phyloP scores from a whole-genome alignment of 2,329 filamentous ascomycete species.

The Phyllachora maydis region DNA sequence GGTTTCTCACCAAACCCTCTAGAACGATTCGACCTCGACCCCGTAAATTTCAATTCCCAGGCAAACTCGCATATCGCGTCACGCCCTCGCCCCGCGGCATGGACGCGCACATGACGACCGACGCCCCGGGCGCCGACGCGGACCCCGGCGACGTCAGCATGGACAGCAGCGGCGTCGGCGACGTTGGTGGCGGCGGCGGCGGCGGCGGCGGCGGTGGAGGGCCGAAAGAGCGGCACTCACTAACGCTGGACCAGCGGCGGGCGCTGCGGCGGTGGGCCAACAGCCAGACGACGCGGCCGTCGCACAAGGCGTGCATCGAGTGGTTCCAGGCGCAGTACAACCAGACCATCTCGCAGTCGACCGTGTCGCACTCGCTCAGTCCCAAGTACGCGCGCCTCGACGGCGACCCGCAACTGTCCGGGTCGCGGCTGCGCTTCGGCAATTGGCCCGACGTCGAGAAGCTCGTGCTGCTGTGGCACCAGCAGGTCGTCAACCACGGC shows the following conservation, averaged over 20 bases:
- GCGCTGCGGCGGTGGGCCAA: conserved; percentile 39
- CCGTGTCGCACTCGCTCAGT: conserved; percentile 39
- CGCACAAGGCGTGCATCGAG: conserved; percentile 40
- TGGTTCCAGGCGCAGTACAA: conserved; percentile 38
- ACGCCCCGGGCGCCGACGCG: not conserved
- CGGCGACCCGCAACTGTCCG: conserved; percentile 38
- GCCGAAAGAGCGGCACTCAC: conserved; percentile 33
- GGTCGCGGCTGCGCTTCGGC: conserved; percentile 38
- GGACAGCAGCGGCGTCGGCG: too few relatives aligned
- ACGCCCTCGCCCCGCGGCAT: too few relatives aligned
- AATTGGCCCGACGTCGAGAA: conserved; percentile 45
- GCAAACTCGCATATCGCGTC: too few relatives aligned
- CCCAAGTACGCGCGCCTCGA: conserved; percentile 41
- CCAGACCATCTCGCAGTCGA: conserved; percentile 40
- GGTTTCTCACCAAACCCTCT: too few relatives aligned
- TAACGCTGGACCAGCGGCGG: conserved; percentile 40
- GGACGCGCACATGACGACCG: too few relatives aligned
- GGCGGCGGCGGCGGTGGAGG: too few relatives aligned
- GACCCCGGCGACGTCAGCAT: conserved; percentile 1
- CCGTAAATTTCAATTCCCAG: too few relatives aligned
- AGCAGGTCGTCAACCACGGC: conserved; percentile 26
- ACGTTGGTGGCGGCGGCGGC: too few relatives aligned
- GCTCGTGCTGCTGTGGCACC: conserved; percentile 33
- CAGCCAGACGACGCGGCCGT: conserved; percentile 31
- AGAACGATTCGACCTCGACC: too few relatives aligned